Conservation (phyloP, 106 monocot genomes). For the Phalaenopsis aphrodite region DNA sequence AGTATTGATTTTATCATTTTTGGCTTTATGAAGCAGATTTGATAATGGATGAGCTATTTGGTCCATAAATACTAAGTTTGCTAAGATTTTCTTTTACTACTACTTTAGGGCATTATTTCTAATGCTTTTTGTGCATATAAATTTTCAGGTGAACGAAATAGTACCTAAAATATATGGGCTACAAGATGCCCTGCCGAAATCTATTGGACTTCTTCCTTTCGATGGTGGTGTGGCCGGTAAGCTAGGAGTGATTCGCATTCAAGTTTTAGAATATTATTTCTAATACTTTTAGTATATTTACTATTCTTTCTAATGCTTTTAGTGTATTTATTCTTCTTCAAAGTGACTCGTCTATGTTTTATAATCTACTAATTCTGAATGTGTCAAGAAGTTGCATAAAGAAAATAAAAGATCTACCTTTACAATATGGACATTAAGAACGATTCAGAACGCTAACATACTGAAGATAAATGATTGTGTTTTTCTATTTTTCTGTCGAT, state of each 20-base stretch:
- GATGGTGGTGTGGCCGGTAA: constrained; percentile 92
- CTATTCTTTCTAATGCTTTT: no score
- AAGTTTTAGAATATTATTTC: not conserved
- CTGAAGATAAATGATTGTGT: no score
- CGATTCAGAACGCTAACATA: no score
- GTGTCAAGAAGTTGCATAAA: no score
- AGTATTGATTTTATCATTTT: not conserved
- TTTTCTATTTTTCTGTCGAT: no score
- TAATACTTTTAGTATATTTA: no score
- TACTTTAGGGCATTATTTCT: not conserved
- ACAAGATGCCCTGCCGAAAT: constrained; percentile 87
- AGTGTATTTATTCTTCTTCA: no score
- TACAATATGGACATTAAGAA: no score
- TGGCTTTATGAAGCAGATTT: not conserved
- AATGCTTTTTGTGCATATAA: not conserved
- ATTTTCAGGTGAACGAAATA: constrained; percentile 61
- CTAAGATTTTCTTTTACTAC: not conserved
- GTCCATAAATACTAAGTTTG: not conserved
- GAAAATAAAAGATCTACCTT: no score
- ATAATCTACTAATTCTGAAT: no score
- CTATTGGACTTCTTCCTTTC: constrained; percentile 86
- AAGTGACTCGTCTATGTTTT: no score
- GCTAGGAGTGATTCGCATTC: not conserved
- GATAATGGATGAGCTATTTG: not conserved
- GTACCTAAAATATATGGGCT: constrained; percentile 74